Base-by-base conservation (phyloP, 352 stramenopile genomes). In the Plasmopara halstedii region DNA sequence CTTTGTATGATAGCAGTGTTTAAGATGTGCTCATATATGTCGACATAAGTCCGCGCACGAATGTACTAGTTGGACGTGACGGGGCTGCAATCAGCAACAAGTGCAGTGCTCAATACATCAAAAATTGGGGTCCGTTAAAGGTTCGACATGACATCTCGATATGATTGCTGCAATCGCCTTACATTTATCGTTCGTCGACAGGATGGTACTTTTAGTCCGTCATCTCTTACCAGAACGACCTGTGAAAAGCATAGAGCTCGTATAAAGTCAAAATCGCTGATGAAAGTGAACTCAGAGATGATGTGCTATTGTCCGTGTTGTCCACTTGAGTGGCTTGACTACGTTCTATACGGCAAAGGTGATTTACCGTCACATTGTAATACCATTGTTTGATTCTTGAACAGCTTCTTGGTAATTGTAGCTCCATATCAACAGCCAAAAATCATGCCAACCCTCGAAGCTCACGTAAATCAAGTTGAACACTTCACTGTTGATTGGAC, bases 301-400 rank as follows among this genome's bases (percentile, higher is more conserved):
- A 79, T 83, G 60, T 92, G 80, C 56, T 92, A 74, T 40, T 92
- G 80, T 35, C 65, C 80, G 0, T 92, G 80, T 49, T 92, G 80
- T 39, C 77, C 80, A 23, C 46, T 81, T 1, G 80, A 92, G 49
- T 92, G 80, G 80, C 53, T 92, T 15, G 80, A 92, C 62, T 92
- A 92, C 54, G 70, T 89, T 21, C 62, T 92, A 1, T 85, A 82
- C 31, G 78, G 68, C 17, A 60, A 82, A 81, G 56, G 75, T 85
- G 62, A 2, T n/a, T n/a, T n/a, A n/a, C n/a, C n/a, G n/a, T n/a
- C n/a, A n/a, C n/a, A n/a, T n/a, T n/a, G n/a, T n/a, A n/a, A n/a
- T n/a, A n/a, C n/a, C n/a, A n/a, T n/a, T n/a, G n/a, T n/a, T n/a
- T n/a, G n/a, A n/a, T n/a, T n/a, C n/a, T n/a, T n/a, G n/a, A n/a